Base-by-base conservation (phyloP, 495 filamentous ascomycete species). In the Penicillium soppii region DNA sequence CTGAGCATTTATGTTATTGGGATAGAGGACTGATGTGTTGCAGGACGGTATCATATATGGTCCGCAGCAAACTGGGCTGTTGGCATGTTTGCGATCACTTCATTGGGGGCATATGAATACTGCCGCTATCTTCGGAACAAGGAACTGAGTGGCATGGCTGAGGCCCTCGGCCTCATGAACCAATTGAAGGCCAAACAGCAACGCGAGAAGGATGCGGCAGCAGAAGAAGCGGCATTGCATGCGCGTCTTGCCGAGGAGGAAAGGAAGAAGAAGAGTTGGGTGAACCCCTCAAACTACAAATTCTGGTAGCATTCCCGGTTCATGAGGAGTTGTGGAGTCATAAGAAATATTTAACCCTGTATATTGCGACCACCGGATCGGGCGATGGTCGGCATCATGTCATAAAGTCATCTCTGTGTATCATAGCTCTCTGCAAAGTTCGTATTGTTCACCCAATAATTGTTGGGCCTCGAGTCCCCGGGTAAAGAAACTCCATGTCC, bases 11-110 rank as follows among this genome's bases (percentile, higher is more conserved):
- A 3, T 23, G 33, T n/a, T 5, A 15, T 25, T n/a, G 12, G 4
- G 43, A 8, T 33, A 32, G n/a, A 12, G 13, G 16, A 23, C 54
- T 57, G 47, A 54, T 23, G n/a, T 17, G 12, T 56, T 47, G 22
- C 54, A 81, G 77, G 74, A 39, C 46, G 70, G 30, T 66, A 67
- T 8, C 67, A 73, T 20, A 58, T 80, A 38, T 76, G 70, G 71
- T 68, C 67, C 26, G 86, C 88, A 5, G 86, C 82, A 23, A 92
- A 92, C 63, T 96, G 89, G 88, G 90, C 90, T 1, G 88, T 90
- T 10, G 87, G 84, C n/a, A 70, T 80, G 9, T 94, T 91, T 57
- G 74, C 80, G 9, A 57, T 85, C 36, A 76, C 71, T 10, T 84
- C 87, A 3, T 65, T 88, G 16, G 72, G 74, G 40, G 82, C 83